A percentile compares a stretch with the other conserved stretches of the same genome.
phyloP scores from a whole-genome alignment of 345 rosid genomes.

The Syzygium aromaticum region DNA sequence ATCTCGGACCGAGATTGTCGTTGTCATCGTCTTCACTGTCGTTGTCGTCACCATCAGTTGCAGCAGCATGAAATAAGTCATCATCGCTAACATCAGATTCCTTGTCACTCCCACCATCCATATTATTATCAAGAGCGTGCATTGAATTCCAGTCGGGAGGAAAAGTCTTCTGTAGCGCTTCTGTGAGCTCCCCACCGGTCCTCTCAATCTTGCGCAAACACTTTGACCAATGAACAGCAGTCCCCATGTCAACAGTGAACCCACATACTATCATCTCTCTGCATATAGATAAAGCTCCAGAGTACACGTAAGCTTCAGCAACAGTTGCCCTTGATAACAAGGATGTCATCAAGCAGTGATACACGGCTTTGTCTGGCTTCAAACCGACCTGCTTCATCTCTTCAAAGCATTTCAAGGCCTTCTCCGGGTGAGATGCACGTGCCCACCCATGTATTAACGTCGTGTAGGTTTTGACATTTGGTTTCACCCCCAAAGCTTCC shows the following conservation, averaged over 20 bases:
- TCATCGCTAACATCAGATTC: conserved; percentile 12
- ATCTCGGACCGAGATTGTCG: conserved; percentile 1
- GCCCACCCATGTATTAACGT: conserved; percentile 94
- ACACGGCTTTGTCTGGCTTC: conserved; percentile 83
- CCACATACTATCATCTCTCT: conserved; percentile 71
- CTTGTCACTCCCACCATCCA: conserved; percentile 26
- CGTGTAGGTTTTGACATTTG: conserved; percentile 87
- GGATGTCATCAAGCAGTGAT: conserved; percentile 85
- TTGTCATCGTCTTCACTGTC: neutral
- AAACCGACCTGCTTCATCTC: conserved; percentile 71
- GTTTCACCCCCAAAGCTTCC: conserved; percentile 55
- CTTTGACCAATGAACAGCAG: conserved; percentile 90
- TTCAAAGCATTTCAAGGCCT: conserved; percentile 73
- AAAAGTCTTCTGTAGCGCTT: conserved; percentile 85
- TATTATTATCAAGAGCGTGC: conserved; percentile 18
- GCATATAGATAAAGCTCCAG: conserved; percentile 48
- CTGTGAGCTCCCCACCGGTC: conserved; percentile 85
- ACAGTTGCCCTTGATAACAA: conserved; percentile 74
- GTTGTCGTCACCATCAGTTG: conserved; percentile 8
- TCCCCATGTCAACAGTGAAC: conserved; percentile 83
- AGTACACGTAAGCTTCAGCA: conserved; percentile 63
- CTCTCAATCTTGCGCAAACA: conserved; percentile 77
- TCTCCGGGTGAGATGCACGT: conserved; percentile 85
- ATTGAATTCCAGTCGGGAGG: conserved; percentile 81
- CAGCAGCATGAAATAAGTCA: conserved; percentile 10